Evolutionary conservation across 2,329 filamentous ascomycete genomes (phyloP), one percentile per base, ranked within the genome.

Genomic region (Fusarium sp.): DNA sequence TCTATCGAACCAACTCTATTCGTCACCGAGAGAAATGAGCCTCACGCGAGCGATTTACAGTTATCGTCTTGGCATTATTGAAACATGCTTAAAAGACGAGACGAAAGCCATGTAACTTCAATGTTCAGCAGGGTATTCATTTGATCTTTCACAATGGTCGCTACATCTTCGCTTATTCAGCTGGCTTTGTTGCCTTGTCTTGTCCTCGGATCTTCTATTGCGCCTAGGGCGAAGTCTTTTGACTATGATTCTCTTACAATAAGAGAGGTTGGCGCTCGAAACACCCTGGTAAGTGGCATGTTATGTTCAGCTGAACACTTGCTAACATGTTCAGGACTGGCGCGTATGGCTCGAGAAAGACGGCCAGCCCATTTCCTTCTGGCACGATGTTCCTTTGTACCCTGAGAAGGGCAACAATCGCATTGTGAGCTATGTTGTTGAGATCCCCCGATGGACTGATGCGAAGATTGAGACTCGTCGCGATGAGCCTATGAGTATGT

Each of bases 361-460:
- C 32, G 81, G 81, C 10, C 67, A 80, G 16, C 80, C 80, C 6
- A 79, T 83, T 40, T 83, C 81, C 0, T 79, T 78, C 66, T 83
- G 81, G 81, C 81, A 83, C 49, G 81, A 83, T 63, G 74, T 83
- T 30, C 81, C 81, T 1, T 59, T 81, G 9, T 83, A 81, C 53
- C 81, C 82, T 6, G 72, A 78, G 34, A 73, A 74, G 29, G 76
- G 70, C 6, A 73, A 81, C 57, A 77, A 77, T 27, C 75, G 71
- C 25, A 75, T 82, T 42, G 75, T 83, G 71, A 81, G 79, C 74
- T 78, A 80, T 14, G 78, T 81, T 14, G 79, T 83, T 2, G 82
- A 83, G 70, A 82, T 83, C 11, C 82, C 82, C 3, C 73, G 81
- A 43, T 83, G 82, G 81, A 80, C 77, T 2, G 78, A 82, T 49